Evolutionary conservation across 2,329 filamentous ascomycete species (phyloP), one percentile per base, ranked within the genome.

Genomic region (Stachybotrys elegans): DNA sequence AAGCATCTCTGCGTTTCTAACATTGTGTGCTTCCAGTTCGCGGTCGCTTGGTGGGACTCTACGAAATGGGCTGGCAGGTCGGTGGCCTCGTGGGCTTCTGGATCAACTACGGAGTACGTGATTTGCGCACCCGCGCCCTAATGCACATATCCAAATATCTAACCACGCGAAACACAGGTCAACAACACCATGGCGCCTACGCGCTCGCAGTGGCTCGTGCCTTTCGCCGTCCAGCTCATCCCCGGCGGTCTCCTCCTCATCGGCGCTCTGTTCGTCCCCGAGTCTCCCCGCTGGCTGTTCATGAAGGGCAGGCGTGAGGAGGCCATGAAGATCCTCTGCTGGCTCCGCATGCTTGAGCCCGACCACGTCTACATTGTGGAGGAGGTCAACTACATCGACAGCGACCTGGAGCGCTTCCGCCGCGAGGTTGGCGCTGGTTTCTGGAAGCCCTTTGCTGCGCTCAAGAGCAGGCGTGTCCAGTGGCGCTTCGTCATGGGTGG

Each of bases 401-500:
- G 76, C 14, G 84, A 86, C 12, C 67, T 89, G 16, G 83, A 88
- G 49, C 67, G 79, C 16, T 84, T 84, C 62, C 70, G 76, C 37
- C 59, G 69, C 3, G 74, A 77, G 22, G 78, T 88, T 37, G 86
- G 86, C 8, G 65, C 78, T 14, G 86, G 86, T 4, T 89, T 90
- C 72, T 88, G 81, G 81, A 82, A 83, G 63, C 84, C 84, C 0
- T 87, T 88, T 66, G 68, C 71, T 7, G 70, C 78, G 19, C 70
- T 75, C 45, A 73, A 70, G 52, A 66, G 78, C 51, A 70, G 67
- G 46, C 76, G 75, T 56, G 75, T 86, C 21, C 79, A 79, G 51
- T 88, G 81, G 71, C 79, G 86, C 34, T 82, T 92, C 65, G 78
- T 88, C 60, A 73, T 91, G 11, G 86, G 86, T 38, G 77, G 78